Evolutionary conservation across 805 yeast genomes (phyloP).

Genomic region (Metschnikowia gelsemii): DNA sequence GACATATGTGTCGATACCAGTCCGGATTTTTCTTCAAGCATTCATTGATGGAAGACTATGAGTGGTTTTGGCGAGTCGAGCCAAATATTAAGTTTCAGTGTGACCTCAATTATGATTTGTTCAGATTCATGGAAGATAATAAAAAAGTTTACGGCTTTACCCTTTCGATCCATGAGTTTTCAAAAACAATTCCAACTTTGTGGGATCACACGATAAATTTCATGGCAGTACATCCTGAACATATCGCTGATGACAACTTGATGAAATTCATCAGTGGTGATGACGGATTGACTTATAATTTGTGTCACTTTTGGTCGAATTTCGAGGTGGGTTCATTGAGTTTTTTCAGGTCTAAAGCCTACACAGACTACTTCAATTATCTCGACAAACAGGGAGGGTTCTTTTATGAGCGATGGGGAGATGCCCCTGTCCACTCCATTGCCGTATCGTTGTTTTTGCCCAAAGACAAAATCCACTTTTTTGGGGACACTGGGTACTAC

Average conservation of each 20-base stretch:
- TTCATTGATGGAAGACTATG: constrained; percentile 23
- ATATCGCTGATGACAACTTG: constrained; percentile 33
- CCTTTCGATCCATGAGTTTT: constrained; percentile 24
- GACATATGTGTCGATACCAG: constrained; percentile 25
- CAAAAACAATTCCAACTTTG: constrained; percentile 23
- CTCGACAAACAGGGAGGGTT: constrained; percentile 74
- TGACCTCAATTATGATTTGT: constrained; percentile 28
- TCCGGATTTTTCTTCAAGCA: constrained; percentile 24
- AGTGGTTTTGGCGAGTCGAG: constrained; percentile 30
- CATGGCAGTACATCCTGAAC: constrained; percentile 19
- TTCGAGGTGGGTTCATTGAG: constrained; percentile 77
- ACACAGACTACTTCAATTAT: constrained; percentile 61
- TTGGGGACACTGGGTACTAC: constrained; percentile 80
- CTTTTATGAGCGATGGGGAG: constrained; percentile 90
- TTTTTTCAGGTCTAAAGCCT: constrained; percentile 74
- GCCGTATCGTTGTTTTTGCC: constrained; percentile 79
- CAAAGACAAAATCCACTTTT: constrained; percentile 67
- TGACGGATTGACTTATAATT: constrained; percentile 65
- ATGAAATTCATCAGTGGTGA: constrained; percentile 70
- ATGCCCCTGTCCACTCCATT: constrained; percentile 88
- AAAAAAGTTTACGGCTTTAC: constrained; percentile 27
- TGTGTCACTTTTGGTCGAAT: constrained; percentile 91
- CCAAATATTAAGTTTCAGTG: constrained; percentile 24
- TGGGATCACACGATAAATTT: constrained; percentile 25
- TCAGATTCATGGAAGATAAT: constrained; percentile 25